A percentile compares a stretch with the other conserved stretches of the same genome.
phyloP scores from a whole-genome alignment of 805 yeast species.

The Grigorovia humatica region DNA sequence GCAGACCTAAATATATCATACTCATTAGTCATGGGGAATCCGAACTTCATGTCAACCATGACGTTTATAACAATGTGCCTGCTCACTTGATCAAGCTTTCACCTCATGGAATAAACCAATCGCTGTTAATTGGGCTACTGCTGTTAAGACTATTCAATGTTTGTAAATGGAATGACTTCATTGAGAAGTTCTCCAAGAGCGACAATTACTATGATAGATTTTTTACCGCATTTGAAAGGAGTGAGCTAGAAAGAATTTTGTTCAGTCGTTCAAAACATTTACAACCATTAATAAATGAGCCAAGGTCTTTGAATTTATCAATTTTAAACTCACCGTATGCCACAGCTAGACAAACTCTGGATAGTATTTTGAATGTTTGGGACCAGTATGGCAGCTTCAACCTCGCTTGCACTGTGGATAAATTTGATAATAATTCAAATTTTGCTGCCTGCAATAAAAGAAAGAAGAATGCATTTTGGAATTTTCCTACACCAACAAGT shows the following conservation, averaged over 20 bases:
- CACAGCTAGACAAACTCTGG: constrained; percentile 75
- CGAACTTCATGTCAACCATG: constrained; percentile 76
- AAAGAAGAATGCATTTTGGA: constrained; percentile 14
- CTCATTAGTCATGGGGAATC: constrained; percentile 87
- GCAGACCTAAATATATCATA: constrained; percentile 46
- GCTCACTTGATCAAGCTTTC: constrained; percentile 75
- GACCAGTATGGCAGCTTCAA: constrained; percentile 17
- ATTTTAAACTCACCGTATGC: constrained; percentile 79
- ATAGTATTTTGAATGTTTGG: constrained; percentile 51
- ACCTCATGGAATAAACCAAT: constrained; percentile 53
- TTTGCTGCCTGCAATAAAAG: constrained; percentile 1
- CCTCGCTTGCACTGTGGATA: no score
- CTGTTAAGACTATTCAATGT: constrained; percentile 24
- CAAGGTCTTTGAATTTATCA: constrained; percentile 31
- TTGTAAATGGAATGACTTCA: constrained; percentile 22
- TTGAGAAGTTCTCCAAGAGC: neutral
- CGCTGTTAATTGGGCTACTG: constrained; percentile 44
- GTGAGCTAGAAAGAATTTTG: neutral
- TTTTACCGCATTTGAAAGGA: neutral
- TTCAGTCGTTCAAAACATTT: neutral
- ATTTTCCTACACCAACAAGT: constrained; percentile 4
- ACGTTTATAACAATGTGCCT: constrained; percentile 63
- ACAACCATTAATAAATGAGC: neutral
- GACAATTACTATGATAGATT: no score
- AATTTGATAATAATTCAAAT: neutral